Evolutionary conservation across 2,329 filamentous ascomycete species (phyloP).

Genomic region (Dactylellina cionopaga): DNA sequence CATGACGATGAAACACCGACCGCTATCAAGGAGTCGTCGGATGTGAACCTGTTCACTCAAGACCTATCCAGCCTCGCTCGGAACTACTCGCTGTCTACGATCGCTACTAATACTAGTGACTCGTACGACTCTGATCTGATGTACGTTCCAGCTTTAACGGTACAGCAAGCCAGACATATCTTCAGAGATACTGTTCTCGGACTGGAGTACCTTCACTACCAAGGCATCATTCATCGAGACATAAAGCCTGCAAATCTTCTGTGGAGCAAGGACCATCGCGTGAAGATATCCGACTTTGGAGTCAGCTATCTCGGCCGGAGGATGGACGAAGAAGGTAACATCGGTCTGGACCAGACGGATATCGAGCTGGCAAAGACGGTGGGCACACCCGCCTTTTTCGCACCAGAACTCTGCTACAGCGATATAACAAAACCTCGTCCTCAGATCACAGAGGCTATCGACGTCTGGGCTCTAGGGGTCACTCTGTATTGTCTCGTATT

Average conservation of each 20-base stretch:
- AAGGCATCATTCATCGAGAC: constrained; percentile 83
- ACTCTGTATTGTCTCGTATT: constrained; percentile 96
- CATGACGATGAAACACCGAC: constrained; percentile 49
- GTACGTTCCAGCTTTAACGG: constrained; percentile 91
- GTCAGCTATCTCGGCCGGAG: constrained; percentile 96
- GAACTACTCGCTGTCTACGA: constrained; percentile 50
- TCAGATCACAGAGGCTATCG: constrained; percentile 90
- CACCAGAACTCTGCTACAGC: constrained; percentile 93
- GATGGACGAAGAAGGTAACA: constrained; percentile 78
- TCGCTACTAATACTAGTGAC: constrained; percentile 58
- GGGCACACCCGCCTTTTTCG: constrained; percentile 96
- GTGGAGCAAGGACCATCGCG: constrained; percentile 82
- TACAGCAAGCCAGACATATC: constrained; percentile 80
- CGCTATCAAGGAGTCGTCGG: constrained; percentile 45
- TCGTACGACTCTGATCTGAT: constrained; percentile 73
- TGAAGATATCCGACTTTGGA: constrained; percentile 99
- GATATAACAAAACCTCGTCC: constrained; percentile 68
- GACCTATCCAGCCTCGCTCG: constrained; percentile 23
- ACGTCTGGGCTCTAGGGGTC: constrained; percentile 96
- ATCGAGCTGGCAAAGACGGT: constrained; percentile 98
- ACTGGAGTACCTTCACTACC: constrained; percentile 89
- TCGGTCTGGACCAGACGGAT: constrained; percentile 83
- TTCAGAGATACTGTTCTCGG: constrained; percentile 94
- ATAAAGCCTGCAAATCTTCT: constrained; percentile 92
- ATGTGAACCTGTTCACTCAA: constrained; percentile 47